Conservation (phyloP, 805 yeast genomes). For the Candida silvicultrix region DNA sequence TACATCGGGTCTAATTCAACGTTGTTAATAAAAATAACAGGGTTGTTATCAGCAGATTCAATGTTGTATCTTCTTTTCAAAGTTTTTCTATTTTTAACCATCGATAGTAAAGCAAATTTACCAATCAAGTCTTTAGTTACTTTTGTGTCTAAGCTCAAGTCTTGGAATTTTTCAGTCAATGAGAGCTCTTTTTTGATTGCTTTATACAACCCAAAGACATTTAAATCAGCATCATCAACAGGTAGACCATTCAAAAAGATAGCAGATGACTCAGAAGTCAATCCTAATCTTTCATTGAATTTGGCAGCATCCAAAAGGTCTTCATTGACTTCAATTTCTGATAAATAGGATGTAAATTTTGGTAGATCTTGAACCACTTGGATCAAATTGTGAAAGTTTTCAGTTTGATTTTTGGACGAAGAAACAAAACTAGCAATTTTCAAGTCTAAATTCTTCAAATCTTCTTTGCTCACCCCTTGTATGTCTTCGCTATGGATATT, state of each 20-base stretch:
- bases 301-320: conserved; percentile 23
- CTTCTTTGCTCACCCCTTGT: conserved; percentile 23
- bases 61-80: conserved; percentile 22
- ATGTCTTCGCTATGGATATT: conserved; percentile 24
- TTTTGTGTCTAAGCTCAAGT: conserved; percentile 27
- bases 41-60: conserved; percentile 21
- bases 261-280: conserved; percentile 36
- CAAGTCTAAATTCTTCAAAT: conserved; percentile 31
- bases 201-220: conserved; percentile 35
- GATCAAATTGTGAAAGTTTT: conserved; percentile 32
- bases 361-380: conserved; percentile 49
- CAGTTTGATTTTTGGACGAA: conserved; percentile 16
- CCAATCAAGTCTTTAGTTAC: conserved; percentile 32
- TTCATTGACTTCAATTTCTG: conserved; percentile 12
- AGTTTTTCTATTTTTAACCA: conserved; percentile 12
- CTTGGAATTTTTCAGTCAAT: conserved; percentile 19
- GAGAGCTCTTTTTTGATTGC: conserved; percentile 31
- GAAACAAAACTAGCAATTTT: conserved; percentile 31
- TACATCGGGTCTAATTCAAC: conserved; percentile 59
- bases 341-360: conserved; percentile 32
- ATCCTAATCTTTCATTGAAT: conserved; percentile 31
- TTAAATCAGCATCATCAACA: conserved; percentile 37
- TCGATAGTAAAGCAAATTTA: conserved; percentile 30
- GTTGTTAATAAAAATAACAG: conserved; percentile 70
- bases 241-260: conserved; percentile 69